Percentiles rank a stretch among this genome's conserved stretches.
phyloP scores from a whole-genome alignment of 2,329 filamentous ascomycete species.

The Aspergillus tubingensis region DNA sequence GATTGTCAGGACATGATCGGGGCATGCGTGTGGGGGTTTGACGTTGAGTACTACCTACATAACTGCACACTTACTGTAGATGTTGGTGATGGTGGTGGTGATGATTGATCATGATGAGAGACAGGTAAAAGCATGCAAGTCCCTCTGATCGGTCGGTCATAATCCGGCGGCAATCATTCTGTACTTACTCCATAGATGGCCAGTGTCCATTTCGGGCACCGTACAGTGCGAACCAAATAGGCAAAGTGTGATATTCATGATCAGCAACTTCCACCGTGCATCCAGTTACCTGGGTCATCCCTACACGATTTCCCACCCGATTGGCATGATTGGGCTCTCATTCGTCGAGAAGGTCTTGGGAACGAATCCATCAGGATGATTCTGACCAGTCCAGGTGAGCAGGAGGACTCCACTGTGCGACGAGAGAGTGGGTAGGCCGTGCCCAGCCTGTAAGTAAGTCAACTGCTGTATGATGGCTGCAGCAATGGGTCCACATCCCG shows the following conservation, averaged over 20 bases:
- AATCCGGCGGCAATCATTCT: too few relatives aligned
- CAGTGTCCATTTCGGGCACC: background rate
- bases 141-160: too few relatives aligned
- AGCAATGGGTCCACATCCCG: constrained; percentile 12
- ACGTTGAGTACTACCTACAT: background rate
- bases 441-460: constrained; percentile 2
- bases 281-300: constrained; percentile 20
- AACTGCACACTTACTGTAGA: too few relatives aligned
- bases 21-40: constrained; percentile 7
- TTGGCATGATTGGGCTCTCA: background rate
- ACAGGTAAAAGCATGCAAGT: too few relatives aligned
- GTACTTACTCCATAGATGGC: background rate
- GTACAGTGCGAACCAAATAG: background rate
- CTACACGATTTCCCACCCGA: constrained; percentile 3
- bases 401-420: background rate
- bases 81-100: too few relatives aligned
- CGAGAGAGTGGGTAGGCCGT: background rate
- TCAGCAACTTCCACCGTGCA: constrained; percentile 15
- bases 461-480: constrained; percentile 6
- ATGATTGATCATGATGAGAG: too few relatives aligned
- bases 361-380: background rate
- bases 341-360: background rate
- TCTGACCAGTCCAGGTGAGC: background rate
- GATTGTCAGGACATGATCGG: constrained; percentile 4
- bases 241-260: constrained; percentile 18